A percentile compares a stretch with the other conserved stretches of the same genome.
phyloP scores from a whole-genome alignment of 441 rosid species.

The Pelargonium cotyledonis region DNA sequence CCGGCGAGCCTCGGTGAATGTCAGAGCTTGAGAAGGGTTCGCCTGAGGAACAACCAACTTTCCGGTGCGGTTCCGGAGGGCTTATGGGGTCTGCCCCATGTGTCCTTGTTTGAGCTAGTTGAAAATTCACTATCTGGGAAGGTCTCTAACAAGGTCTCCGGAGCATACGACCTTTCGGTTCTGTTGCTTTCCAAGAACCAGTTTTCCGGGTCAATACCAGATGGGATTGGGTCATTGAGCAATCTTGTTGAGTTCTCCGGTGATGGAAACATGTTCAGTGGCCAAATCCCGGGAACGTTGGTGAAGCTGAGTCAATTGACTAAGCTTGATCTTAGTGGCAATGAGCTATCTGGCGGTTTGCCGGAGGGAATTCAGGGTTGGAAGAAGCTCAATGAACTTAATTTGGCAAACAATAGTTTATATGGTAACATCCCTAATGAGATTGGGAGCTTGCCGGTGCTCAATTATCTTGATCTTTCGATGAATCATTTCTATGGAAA shows the following conservation, averaged over 20 bases:
- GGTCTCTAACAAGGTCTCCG: slow-evolving; percentile 45
- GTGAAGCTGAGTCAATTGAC: slow-evolving; percentile 49
- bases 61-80: slow-evolving; percentile 68
- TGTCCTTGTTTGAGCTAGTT: slow-evolving; percentile 56
- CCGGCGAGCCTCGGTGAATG: slow-evolving; percentile 58
- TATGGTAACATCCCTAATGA: slow-evolving; percentile 57
- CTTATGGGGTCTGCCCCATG: slow-evolving; percentile 86
- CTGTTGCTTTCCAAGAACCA: slow-evolving; percentile 51
- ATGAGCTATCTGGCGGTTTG: slow-evolving; percentile 60
- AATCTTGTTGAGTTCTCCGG: slow-evolving; percentile 55
- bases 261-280: slow-evolving; percentile 52
- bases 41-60: slow-evolving; percentile 59
- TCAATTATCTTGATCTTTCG: slow-evolving; percentile 87
- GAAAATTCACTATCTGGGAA: slow-evolving; percentile 64
- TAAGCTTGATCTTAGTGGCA: slow-evolving; percentile 65
- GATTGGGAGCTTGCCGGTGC: slow-evolving; percentile 66
- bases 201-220: slow-evolving; percentile 64
- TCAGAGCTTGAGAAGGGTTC: slow-evolving; percentile 55
- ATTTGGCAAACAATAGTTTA: slow-evolving; percentile 53
- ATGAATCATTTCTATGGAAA: slow-evolving; percentile 53
- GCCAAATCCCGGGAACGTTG: slow-evolving; percentile 56
- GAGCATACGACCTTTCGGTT: slow-evolving; percentile 58
- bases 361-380: slow-evolving; percentile 50
- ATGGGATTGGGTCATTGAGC: slow-evolving; percentile 52
- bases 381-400: slow-evolving; percentile 79